Evolutionary conservation across 1,139 yeast species (phyloP).

Genomic region (Nakaseomyces bracarensis): DNA sequence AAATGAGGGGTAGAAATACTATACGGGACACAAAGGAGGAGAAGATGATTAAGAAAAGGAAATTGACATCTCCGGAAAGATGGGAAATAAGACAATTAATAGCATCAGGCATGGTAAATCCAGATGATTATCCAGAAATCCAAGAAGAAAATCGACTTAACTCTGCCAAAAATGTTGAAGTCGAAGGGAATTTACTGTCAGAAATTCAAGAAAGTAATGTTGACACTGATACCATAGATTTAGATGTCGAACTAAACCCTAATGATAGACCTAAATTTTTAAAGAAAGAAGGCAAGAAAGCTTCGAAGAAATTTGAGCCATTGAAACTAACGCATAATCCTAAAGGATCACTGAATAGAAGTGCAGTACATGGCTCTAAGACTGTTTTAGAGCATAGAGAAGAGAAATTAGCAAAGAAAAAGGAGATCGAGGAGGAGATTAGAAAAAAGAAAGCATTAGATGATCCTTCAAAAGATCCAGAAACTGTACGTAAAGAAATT

Average conservation of each 20-base stretch:
- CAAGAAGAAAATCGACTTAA: slow-evolving; percentile 40
- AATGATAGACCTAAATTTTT: slow-evolving; percentile 64
- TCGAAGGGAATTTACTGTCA: slow-evolving; percentile 21
- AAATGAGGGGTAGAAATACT: slow-evolving; percentile 30
- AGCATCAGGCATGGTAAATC: slow-evolving; percentile 66
- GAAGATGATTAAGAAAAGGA: slow-evolving; percentile 31
- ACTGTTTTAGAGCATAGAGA: slow-evolving; percentile 61
- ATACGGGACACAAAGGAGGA: slow-evolving; percentile 9
- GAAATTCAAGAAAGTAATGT: slow-evolving; percentile 5
- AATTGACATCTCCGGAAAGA: slow-evolving; percentile 75
- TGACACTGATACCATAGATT: slow-evolving; percentile 43
- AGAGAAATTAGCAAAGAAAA: slow-evolving; percentile 43
- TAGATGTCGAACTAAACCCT: slow-evolving; percentile 64
- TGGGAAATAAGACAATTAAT: slow-evolving; percentile 85
- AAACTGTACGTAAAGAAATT: slow-evolving; percentile 13
- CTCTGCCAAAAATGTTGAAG: slow-evolving; percentile 26
- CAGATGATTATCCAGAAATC: slow-evolving; percentile 65
- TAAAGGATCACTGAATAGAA: slow-evolving; percentile 68
- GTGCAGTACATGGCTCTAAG: slow-evolving; percentile 70
- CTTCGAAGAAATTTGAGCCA: slow-evolving; percentile 42
- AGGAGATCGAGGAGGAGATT: slow-evolving; percentile 37
- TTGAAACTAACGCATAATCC: slow-evolving; percentile 58
- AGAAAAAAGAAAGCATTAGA: slow-evolving; percentile 28
- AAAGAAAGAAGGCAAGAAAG: slow-evolving; percentile 39
- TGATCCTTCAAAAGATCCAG: slow-evolving; percentile 37